phyloP scores from a whole-genome alignment of 768 basidiomycete species.

The Lentinula lateritia region DNA sequence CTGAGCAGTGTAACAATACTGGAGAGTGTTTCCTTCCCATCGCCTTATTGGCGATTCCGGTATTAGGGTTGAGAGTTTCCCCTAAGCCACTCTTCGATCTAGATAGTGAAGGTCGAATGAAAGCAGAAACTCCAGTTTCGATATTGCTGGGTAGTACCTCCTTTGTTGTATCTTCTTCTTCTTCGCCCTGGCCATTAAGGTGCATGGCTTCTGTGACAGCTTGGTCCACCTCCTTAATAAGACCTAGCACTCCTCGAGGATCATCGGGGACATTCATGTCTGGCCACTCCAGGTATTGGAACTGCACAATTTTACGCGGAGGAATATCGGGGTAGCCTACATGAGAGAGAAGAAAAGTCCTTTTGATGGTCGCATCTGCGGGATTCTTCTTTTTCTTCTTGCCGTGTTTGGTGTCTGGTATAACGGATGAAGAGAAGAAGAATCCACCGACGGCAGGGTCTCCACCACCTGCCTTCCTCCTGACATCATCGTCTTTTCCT shows the following conservation, averaged over 20 bases:
- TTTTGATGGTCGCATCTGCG: constrained; percentile 34
- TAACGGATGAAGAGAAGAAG: constrained; percentile 22
- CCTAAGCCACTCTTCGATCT: constrained; percentile 1
- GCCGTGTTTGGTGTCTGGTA: constrained; percentile 3
- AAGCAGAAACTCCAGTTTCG: background rate
- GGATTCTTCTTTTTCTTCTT: background rate
- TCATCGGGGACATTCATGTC: constrained; percentile 94
- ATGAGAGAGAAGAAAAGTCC: constrained; percentile 68
- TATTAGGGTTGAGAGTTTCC: constrained; percentile 38
- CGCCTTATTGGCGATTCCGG: constrained; percentile 52
- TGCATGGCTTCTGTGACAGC: constrained; percentile 27
- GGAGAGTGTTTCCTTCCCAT: constrained; percentile 43
- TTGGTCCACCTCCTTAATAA: constrained; percentile 67
- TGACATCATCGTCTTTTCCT: constrained; percentile 11
- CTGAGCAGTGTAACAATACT: constrained; percentile 84
- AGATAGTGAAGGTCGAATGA: background rate
- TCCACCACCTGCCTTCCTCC: constrained; percentile 14
- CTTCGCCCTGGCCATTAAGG: background rate
- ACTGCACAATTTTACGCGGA: constrained; percentile 69
- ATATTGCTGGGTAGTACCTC: background rate
- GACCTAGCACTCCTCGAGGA: constrained; percentile 64
- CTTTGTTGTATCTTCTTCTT: background rate
- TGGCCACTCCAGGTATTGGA: constrained; percentile 95
- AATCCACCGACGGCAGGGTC: constrained; percentile 22
- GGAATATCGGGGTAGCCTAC: constrained; percentile 50